Evolutionary conservation across 192 early-diverging fungal genomes (phyloP).

Genomic region (Linnemannia exigua): DNA sequence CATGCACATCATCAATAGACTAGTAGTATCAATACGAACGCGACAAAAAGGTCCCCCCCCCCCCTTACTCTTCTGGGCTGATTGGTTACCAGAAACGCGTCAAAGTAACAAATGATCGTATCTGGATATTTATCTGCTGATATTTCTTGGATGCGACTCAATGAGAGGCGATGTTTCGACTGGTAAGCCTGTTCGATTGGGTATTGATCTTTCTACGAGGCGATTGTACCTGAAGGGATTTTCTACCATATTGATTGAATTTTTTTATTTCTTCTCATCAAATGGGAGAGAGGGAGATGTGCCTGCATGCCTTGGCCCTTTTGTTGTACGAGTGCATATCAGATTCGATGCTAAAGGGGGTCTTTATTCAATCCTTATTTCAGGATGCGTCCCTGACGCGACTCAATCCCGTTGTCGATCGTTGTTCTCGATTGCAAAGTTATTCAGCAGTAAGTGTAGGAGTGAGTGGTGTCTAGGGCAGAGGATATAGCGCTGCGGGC

Average conservation of each 20-base stretch:
- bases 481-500: neutral
- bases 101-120: neutral
- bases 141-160: too few species aligned
- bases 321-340: neutral
- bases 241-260: neutral
- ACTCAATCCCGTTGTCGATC: neutral
- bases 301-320: conserved; percentile 1
- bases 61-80: neutral
- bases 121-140: neutral
- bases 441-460: neutral
- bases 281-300: neutral
- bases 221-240: neutral
- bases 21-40: too few species aligned
- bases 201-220: neutral
- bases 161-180: neutral
- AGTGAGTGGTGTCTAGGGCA: neutral
- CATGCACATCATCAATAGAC: too few species aligned
- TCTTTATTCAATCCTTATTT: neutral
- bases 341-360: too few species aligned
- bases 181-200: neutral
- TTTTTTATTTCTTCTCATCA: too few species aligned
- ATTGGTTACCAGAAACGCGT: neutral
- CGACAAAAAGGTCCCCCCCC: neutral
- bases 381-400: too few species aligned
- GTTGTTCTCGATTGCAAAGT: neutral